These are phyloP conservation scores for Ammopiptanthus mongolicus DNA, from an alignment of 306 rosid genomes.

Conservation along the genomic window DNA sequence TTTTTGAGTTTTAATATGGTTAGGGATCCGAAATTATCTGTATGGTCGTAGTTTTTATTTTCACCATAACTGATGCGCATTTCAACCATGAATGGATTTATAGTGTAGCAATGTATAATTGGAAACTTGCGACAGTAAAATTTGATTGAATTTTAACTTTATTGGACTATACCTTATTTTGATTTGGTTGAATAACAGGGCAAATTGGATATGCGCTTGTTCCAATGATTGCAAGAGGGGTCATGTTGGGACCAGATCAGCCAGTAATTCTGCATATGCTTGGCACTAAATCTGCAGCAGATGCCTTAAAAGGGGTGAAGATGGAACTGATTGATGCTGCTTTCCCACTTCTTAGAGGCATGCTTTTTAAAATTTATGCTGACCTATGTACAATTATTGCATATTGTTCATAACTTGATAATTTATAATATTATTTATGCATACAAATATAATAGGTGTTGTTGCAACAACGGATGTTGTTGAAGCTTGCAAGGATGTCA, in stretches of 20 bases:
- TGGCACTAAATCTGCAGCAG: conserved; percentile 57
- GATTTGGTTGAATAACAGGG: conserved; percentile 36
- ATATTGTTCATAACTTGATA: too few species aligned
- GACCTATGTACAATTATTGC: not conserved
- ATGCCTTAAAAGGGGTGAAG: conserved; percentile 57
- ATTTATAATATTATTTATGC: not conserved
- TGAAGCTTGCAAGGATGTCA: conserved; percentile 65
- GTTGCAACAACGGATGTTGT: conserved; percentile 64
- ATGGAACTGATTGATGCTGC: conserved; percentile 73
- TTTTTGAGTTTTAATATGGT: too few species aligned
- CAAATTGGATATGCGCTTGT: conserved; percentile 83
- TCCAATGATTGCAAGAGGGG: conserved; percentile 81
- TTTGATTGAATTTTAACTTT: not conserved
- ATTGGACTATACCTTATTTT: not conserved
- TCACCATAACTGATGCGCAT: not conserved
- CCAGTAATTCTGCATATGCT: conserved; percentile 74
- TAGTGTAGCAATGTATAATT: not conserved
- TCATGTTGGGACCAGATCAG: conserved; percentile 63
- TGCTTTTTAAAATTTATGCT: not conserved
- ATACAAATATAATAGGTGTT: conserved; percentile 25
- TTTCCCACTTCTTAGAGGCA: conserved; percentile 54
- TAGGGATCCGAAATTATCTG: too few species aligned
- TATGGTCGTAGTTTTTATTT: too few species aligned
- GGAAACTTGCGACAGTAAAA: not conserved
- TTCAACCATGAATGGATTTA: not conserved